phyloP scores from a whole-genome alignment of 1,139 yeast species.

The Meyerozyma guilliermondii region DNA sequence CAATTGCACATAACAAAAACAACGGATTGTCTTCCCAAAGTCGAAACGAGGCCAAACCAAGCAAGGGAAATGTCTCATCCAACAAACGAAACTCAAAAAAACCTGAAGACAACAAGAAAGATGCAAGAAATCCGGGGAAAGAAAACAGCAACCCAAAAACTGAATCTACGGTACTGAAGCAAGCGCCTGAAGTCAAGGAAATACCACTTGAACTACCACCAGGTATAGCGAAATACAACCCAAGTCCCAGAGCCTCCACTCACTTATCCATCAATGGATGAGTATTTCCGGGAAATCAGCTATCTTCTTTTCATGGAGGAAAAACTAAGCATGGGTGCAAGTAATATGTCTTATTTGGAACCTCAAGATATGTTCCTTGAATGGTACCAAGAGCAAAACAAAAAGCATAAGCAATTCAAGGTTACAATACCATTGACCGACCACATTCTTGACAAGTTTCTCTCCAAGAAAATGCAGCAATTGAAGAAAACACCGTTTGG shows the following conservation, averaged over 20 bases:
- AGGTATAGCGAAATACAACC: conserved; percentile 22
- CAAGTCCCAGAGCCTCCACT: conserved; percentile 37
- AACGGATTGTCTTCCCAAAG: too few relatives aligned
- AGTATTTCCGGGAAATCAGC: conserved; percentile 57
- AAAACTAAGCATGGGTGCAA: conserved; percentile 37
- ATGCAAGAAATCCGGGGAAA: background rate
- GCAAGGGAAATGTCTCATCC: too few relatives aligned
- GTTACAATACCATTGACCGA: conserved; percentile 33
- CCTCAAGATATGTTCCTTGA: conserved; percentile 39
- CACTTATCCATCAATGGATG: conserved; percentile 42
- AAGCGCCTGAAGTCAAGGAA: background rate
- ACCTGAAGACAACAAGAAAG: background rate
- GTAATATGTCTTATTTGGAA: conserved; percentile 34
- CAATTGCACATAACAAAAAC: too few relatives aligned
- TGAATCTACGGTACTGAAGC: too few relatives aligned
- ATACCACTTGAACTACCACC: conserved; percentile 15
- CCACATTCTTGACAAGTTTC: conserved; percentile 35
- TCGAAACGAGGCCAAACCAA: too few relatives aligned
- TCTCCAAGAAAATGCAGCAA: conserved; percentile 36
- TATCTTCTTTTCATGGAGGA: conserved; percentile 62
- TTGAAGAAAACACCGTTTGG: conserved; percentile 45
- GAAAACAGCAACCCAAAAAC: background rate
- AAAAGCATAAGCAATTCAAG: conserved; percentile 36
- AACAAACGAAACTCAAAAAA: too few relatives aligned
- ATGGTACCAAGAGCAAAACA: conserved; percentile 48